Base-by-base conservation (phyloP, 164 flowering plant species). In the Berberis thunbergii region DNA sequence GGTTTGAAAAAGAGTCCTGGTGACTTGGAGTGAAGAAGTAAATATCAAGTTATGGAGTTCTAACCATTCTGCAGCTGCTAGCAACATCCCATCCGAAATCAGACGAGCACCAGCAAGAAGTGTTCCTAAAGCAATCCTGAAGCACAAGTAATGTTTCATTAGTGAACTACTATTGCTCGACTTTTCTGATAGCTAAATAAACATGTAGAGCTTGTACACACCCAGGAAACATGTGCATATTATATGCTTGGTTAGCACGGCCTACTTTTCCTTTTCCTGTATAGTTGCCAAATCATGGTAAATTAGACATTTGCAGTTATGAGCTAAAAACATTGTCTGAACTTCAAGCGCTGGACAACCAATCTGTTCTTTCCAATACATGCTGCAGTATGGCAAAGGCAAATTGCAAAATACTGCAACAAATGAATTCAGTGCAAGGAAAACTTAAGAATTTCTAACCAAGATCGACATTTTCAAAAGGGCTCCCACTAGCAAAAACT, bases 211-310 rank as follows among this genome's bases (percentile, higher is more conserved):
- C 46, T 13, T 61, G 63, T 63, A 76, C 89, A 11, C 45, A 91
- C 99, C 99, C 99, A 4, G 99, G 99, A 73, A 95, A 95, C 64
- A 95, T 80, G 72, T 91, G 91, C 97, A 95, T 95, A 77, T 91
- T 95, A 75, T 95, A 91, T 72, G 97, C 99, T 80, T 95, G 99
- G 78, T 95, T 91, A 52, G 86, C 97, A 77, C 89, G 86, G 40
- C 97, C 97, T 49, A 80, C 68, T 76, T 88, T 87, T 54, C 99
- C 97, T 77, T 85, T 81, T 45, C 79, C 93, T 87, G 86, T 69
- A 70, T 38, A 45, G 55, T 54, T 38, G 42, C 42, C 11, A 52
- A 12, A 9, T 4, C n/a, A 45, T 6, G 64, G n/a, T 48, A 43
- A 10, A 55, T 61, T 7, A 60, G 10, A 58, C n/a, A 46, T 60